Evolutionary conservation across 148 eudicot species (phyloP).

Genomic region (Hydrangea macrophylla): DNA sequence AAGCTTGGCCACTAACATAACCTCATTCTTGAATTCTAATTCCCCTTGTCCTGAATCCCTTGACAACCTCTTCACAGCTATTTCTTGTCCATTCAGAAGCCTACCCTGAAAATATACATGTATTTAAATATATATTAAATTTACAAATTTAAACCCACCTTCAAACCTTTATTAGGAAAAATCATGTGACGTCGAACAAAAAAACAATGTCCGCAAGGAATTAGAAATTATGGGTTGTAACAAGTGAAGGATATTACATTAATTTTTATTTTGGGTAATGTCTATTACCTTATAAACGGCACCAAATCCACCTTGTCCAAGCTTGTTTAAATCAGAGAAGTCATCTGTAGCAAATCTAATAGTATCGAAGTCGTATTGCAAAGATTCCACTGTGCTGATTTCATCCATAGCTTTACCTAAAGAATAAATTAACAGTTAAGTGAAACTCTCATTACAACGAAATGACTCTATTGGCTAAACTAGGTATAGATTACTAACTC

Average conservation of each 20-base stretch:
- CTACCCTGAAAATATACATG: constrained; percentile 25
- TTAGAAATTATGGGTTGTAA: too few species aligned
- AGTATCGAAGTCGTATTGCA: constrained; percentile 45
- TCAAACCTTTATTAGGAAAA: too few species aligned
- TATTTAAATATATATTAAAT: background rate
- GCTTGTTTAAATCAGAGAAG: constrained; percentile 32
- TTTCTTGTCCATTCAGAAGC: constrained; percentile 21
- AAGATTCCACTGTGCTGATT: constrained; percentile 31
- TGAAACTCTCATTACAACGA: too few species aligned
- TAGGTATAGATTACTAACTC: too few species aligned
- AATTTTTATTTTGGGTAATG: background rate
- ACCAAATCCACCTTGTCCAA: constrained; percentile 42
- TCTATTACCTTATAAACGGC: constrained; percentile 30
- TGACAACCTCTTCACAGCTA: constrained; percentile 39
- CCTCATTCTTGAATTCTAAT: constrained; percentile 35
- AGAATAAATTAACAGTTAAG: too few species aligned
- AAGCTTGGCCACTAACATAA: constrained; percentile 24
- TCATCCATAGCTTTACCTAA: constrained; percentile 15
- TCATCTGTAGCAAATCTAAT: constrained; percentile 43
- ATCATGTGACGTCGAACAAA: too few species aligned
- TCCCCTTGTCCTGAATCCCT: constrained; percentile 31
- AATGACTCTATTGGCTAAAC: too few species aligned
- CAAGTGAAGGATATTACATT: background rate
- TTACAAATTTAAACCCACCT: background rate
- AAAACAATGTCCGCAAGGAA: background rate